Evolutionary conservation across 2,329 filamentous ascomycete genomes (phyloP), one percentile per base, ranked within the genome.

Genomic region (Neofusicoccum kwambonambiense): DNA sequence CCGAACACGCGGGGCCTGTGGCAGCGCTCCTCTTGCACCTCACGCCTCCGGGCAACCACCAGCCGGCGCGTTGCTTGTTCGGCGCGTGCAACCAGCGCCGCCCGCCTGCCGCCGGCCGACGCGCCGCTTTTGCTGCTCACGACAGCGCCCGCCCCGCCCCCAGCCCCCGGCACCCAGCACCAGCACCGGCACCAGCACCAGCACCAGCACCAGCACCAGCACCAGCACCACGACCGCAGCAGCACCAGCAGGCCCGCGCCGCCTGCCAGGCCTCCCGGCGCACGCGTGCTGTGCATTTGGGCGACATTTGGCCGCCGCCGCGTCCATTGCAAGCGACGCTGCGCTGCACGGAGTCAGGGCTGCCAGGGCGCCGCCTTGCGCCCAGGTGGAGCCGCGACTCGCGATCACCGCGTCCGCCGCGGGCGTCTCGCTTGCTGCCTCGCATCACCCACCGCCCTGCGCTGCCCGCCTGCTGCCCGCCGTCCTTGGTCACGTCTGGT

Each of bases 1-100:
- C 52, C 39, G 52, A 62, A 62, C 58, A 62, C 58, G 58, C 58
- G 58, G 58, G 58, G 58, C 58, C 57, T 39, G 35, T 39, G 35
- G 35, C 35, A 3, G 22, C 22, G 22, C 22, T 22, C 22, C 22
- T 22, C 27, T 31, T 34, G 22, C 50, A 17, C 11, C 45, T 31
- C 35, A 17, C 51, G 12, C 15, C 37, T 37, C 39, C n/a, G 39
- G 13, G 27, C 39, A 34, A 58, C 54, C 50, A 22, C 8, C 34
- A 31, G 45, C 47, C 56, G 42, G 56, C 56, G 56, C 56, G 56
- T 47, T 9, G 41, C 22, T 41, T 31, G 56, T 31, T 31, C 27
- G 27, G 27, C 27, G 27, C 27, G 27, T 31, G 27, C 27, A 31
- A 31, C 27, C 56, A 47, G 15, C 17, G 41, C 41, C 56, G 31